phyloP scores from a whole-genome alignment of 306 rosid species.

The Pyrus betulifolia region DNA sequence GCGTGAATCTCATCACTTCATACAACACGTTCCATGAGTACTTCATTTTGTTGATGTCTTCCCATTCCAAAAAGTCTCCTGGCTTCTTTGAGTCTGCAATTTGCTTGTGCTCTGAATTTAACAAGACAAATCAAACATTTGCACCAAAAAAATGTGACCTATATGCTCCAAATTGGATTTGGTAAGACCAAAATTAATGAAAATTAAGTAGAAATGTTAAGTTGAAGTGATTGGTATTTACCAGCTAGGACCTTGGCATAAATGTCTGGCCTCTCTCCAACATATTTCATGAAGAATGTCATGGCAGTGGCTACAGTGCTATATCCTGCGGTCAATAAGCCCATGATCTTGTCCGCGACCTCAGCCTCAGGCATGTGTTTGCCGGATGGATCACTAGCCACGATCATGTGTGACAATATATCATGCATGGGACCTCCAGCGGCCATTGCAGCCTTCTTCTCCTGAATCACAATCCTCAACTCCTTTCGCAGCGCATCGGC shows the following conservation, averaged over 20 bases:
- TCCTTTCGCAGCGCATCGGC: constrained; percentile 36
- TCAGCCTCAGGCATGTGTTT: constrained; percentile 52
- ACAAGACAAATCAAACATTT: neutral
- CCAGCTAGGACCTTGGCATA: constrained; percentile 45
- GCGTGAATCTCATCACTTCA: constrained; percentile 35
- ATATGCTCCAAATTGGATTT: neutral
- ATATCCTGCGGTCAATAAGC: constrained; percentile 9
- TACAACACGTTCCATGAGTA: constrained; percentile 26
- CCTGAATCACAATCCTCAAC: constrained; percentile 28
- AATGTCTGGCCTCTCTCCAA: constrained; percentile 16
- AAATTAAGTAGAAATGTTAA: neutral
- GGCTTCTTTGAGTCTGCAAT: constrained; percentile 7
- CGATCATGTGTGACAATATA: constrained; percentile 41
- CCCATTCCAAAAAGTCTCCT: constrained; percentile 29
- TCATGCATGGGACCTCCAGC: constrained; percentile 39
- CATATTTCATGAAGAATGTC: constrained; percentile 19
- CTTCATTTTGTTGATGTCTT: constrained; percentile 30
- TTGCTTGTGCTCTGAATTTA: constrained; percentile 25
- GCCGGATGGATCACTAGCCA: constrained; percentile 39
- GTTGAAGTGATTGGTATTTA: neutral
- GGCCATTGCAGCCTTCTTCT: constrained; percentile 47
- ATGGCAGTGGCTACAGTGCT: constrained; percentile 16
- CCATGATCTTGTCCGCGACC: constrained; percentile 27
- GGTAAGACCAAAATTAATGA: too few species aligned
- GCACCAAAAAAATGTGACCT: neutral